phyloP scores from a whole-genome alignment of 2,329 filamentous ascomycete species.

The Balansia obtecta region DNA sequence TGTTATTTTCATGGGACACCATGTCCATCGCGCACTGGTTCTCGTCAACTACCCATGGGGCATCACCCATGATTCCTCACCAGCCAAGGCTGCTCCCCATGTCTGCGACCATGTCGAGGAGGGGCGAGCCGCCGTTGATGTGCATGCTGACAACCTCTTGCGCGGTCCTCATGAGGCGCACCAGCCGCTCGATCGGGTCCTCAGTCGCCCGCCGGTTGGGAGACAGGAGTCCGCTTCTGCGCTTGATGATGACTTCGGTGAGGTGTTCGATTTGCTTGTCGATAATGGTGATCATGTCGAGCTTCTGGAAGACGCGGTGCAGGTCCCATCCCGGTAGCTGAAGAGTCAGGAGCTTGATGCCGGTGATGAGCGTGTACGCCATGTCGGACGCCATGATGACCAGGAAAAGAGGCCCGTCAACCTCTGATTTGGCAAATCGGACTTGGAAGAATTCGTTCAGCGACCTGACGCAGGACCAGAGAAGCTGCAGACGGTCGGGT shows the following conservation, averaged over 20 bases:
- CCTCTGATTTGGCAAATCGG: slow-evolving; percentile 19
- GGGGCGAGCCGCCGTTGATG: slow-evolving; percentile 13
- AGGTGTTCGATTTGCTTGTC: slow-evolving; percentile 19
- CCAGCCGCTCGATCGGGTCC: slow-evolving; percentile 21
- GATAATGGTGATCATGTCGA: slow-evolving; percentile 13
- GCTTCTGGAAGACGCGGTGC: slow-evolving; percentile 21
- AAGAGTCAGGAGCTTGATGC: slow-evolving; percentile 33
- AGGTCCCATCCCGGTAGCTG: slow-evolving; percentile 34
- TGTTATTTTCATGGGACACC: neutral
- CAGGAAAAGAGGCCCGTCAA: slow-evolving; percentile 27
- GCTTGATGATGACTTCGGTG: slow-evolving; percentile 16
- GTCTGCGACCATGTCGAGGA: slow-evolving; percentile 12
- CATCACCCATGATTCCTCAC: slow-evolving; percentile 9
- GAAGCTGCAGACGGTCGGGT: slow-evolving; percentile 29
- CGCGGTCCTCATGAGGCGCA: slow-evolving; percentile 18
- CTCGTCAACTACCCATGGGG: slow-evolving; percentile 6
- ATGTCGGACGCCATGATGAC: slow-evolving; percentile 34
- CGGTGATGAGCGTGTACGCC: slow-evolving; percentile 32
- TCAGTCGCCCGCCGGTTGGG: slow-evolving; percentile 9
- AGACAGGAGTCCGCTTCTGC: slow-evolving; percentile 15
- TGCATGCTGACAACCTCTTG: slow-evolving; percentile 20
- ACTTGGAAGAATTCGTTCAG: slow-evolving; percentile 27
- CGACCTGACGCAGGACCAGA: slow-evolving; percentile 31
- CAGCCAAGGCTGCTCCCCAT: slow-evolving; percentile 9
- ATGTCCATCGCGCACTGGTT: slow-evolving; percentile 1